Evolutionary conservation across 495 filamentous ascomycete species (phyloP).

Genomic region (Bombardia bombarda): DNA sequence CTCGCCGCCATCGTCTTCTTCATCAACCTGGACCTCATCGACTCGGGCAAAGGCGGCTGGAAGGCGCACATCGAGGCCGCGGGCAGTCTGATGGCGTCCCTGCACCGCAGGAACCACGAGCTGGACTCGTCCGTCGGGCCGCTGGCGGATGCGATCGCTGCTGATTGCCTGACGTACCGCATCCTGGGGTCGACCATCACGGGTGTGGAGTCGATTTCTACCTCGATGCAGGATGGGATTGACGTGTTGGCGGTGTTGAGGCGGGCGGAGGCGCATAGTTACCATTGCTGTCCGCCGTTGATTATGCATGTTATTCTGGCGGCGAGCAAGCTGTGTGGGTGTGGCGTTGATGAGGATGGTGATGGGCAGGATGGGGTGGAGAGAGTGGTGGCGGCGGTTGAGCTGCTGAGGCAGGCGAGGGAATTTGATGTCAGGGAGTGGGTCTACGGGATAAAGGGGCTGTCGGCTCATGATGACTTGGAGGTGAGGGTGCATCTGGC

Average conservation of each 20-base stretch:
- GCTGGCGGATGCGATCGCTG: conserved; percentile 32
- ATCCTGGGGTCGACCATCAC: conserved; percentile 29
- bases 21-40: conserved; percentile 50
- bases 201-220: conserved; percentile 4
- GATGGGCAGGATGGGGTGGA: conserved; percentile 3
- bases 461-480: conserved; percentile 23
- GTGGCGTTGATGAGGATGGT: too few species aligned
- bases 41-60: conserved; percentile 48
- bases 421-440: conserved; percentile 27
- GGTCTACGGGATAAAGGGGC: conserved; percentile 28
- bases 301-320: conserved; percentile 31
- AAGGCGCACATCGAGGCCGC: conserved; percentile 45
- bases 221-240: conserved; percentile 11
- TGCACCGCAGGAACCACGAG: conserved; percentile 12
- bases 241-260: conserved; percentile 27
- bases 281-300: conserved; percentile 36
- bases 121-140: conserved; percentile 22
- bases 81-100: conserved; percentile 30
- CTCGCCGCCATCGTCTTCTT: conserved; percentile 47
- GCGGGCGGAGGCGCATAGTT: conserved; percentile 36
- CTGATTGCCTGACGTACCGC: conserved; percentile 38
- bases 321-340: conserved; percentile 24
- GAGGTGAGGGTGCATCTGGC: conserved; percentile 33
- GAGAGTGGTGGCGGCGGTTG: conserved; percentile 15
- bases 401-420: conserved; percentile 22